Evolutionary conservation across 768 basidiomycete species (phyloP).

Genomic region (Lactarius vividus): DNA sequence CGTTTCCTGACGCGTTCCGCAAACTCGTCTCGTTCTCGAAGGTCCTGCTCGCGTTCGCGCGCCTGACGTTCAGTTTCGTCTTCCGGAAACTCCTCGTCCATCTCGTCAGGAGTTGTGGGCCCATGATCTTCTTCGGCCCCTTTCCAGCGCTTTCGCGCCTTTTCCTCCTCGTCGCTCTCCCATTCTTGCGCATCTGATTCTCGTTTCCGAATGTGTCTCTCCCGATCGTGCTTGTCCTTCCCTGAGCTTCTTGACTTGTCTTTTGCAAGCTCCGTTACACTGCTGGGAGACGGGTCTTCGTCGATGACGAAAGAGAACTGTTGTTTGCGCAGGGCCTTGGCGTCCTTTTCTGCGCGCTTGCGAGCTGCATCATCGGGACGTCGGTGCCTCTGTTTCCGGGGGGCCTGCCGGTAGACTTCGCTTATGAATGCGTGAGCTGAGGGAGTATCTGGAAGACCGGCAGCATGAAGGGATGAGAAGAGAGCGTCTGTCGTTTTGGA

Average conservation of each 20-base stretch:
- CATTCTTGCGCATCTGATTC: conserved; percentile 81
- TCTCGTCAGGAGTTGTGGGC: conserved; percentile 38
- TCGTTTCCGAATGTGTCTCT: conserved; percentile 71
- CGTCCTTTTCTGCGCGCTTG: conserved; percentile 72
- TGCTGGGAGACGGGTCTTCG: conserved; percentile 53
- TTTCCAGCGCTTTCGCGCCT: conserved; percentile 61
- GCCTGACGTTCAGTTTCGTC: conserved; percentile 72
- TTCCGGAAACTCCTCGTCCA: conserved; percentile 51
- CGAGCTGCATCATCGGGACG: conserved; percentile 45
- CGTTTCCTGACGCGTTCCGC: conserved; percentile 81
- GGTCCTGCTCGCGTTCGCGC: conserved; percentile 71
- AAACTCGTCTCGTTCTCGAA: conserved; percentile 89
- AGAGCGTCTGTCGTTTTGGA: conserved; percentile 79
- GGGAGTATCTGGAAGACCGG: conserved; percentile 78
- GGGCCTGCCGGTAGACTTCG: conserved; percentile 73
- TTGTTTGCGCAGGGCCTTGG: conserved; percentile 63
- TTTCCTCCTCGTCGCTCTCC: conserved; percentile 90
- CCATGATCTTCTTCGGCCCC: conserved; percentile 42
- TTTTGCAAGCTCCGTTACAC: conserved; percentile 38
- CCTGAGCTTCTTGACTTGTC: conserved; percentile 35
- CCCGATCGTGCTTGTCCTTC: conserved; percentile 53
- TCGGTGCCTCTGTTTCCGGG: conserved; percentile 75
- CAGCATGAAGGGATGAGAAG: conserved; percentile 67
- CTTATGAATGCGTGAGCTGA: conserved; percentile 77
- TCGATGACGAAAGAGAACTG: conserved; percentile 84